Evolutionary conservation across 2,329 filamentous ascomycete species (phyloP).

Genomic region (Xylariomycetidae sp.): DNA sequence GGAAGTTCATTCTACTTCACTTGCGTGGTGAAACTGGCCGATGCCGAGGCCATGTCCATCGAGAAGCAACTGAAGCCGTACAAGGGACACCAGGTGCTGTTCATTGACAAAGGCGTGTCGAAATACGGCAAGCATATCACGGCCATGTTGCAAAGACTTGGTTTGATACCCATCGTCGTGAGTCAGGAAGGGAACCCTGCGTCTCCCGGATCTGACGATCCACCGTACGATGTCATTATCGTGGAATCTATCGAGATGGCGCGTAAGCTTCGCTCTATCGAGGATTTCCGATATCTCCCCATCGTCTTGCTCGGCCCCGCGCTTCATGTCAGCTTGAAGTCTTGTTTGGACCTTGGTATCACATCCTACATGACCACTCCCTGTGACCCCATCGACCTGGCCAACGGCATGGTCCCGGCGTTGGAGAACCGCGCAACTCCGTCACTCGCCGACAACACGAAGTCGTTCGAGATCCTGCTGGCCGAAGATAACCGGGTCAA

Average conservation of each 20-base stretch:
- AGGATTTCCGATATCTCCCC: constrained; percentile 96
- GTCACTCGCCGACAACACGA: constrained; percentile 85
- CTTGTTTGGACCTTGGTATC: constrained; percentile 88
- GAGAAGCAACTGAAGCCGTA: constrained; percentile 84
- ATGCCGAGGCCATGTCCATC: constrained; percentile 70
- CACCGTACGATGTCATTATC: constrained; percentile 89
- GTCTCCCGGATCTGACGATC: constrained; percentile 48
- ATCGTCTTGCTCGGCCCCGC: constrained; percentile 86
- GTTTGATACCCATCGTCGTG: constrained; percentile 79
- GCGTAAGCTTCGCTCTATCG: constrained; percentile 74
- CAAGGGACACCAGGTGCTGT: constrained; percentile 84
- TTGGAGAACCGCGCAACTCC: constrained; percentile 90
- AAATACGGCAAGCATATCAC: constrained; percentile 70
- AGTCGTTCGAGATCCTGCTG: constrained; percentile 89
- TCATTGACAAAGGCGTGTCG: constrained; percentile 87
- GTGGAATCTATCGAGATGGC: constrained; percentile 92
- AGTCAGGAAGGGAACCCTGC: constrained; percentile 63
- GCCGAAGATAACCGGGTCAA: constrained; percentile 98
- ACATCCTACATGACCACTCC: constrained; percentile 99
- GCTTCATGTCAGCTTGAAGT: constrained; percentile 88
- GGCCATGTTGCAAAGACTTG: constrained; percentile 70
- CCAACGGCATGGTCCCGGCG: constrained; percentile 93
- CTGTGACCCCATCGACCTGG: constrained; percentile 86
- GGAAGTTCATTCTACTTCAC: constrained; percentile 97
- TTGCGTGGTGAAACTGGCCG: constrained; percentile 79